phyloP scores from a whole-genome alignment of 192 early-diverging fungal species.

The Podila clonocystis region DNA sequence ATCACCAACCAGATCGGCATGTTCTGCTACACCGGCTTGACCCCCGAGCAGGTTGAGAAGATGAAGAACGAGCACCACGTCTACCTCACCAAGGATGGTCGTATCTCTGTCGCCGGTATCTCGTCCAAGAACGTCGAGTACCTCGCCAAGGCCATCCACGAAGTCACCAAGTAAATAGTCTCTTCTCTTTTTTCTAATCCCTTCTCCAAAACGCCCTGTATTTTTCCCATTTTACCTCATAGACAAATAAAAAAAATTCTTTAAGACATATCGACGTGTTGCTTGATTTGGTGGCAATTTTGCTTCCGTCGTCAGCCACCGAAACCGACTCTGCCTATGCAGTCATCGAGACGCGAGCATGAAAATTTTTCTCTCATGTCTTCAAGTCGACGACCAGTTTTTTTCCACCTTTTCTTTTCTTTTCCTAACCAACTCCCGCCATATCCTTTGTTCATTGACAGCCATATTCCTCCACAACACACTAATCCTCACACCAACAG shows the following conservation, averaged over 20 bases:
- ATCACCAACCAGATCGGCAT: constrained; percentile 97
- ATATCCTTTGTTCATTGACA: neutral
- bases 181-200: too few species aligned
- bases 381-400: neutral
- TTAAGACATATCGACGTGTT: too few species aligned
- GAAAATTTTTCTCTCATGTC: neutral
- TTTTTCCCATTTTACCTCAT: neutral
- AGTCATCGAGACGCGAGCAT: neutral
- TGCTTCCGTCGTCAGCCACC: too few species aligned
- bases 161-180: constrained; percentile 81
- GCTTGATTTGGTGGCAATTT: too few species aligned
- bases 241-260: neutral
- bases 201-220: neutral
- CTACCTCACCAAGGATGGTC: constrained; percentile 94
- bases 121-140: constrained; percentile 93
- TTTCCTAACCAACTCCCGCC: neutral
- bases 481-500: neutral
- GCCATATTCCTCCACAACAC: neutral
- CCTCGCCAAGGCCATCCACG: constrained; percentile 95
- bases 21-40: constrained; percentile 98
- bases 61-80: constrained; percentile 87
- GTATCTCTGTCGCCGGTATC: constrained; percentile 98
- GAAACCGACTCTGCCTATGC: too few species aligned
- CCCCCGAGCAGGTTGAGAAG: constrained; percentile 81
- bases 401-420: neutral